Evolutionary conservation across 192 early-diverging fungal species (phyloP).

Genomic region (Piromyces finnis): DNA sequence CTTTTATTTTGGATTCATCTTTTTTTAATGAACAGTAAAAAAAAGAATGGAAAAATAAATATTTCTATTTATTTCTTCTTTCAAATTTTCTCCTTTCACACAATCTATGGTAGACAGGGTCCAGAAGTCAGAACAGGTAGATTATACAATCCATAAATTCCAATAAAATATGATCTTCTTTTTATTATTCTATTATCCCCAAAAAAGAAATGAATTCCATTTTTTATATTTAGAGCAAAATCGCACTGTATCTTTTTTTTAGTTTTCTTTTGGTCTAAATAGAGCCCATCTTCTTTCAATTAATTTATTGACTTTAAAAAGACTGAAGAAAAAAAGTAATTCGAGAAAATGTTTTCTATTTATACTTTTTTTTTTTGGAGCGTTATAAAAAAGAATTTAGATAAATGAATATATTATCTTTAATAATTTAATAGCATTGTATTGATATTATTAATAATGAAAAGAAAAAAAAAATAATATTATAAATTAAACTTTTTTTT

Average conservation of each 20-base stretch:
- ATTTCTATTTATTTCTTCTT: neutral
- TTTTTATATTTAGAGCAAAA: neutral
- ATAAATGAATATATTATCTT: too few species aligned
- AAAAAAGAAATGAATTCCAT: neutral
- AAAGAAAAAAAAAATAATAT: too few species aligned
- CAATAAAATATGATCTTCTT: neutral
- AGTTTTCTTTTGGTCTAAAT: neutral
- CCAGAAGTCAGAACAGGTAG: neutral
- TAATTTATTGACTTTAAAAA: neutral
- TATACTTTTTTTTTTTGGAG: neutral
- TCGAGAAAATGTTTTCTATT: neutral
- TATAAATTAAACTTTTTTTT: too few species aligned
- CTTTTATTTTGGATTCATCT: neutral
- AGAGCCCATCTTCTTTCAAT: neutral
- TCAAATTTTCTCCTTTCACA: too few species aligned
- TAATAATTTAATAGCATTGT: too few species aligned
- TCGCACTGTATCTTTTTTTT: neutral
- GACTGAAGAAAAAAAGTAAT: neutral
- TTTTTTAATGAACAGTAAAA: neutral
- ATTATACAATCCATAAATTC: neutral
- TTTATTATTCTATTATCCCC: neutral
- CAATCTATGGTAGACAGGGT: too few species aligned
- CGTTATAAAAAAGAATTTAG: too few species aligned
- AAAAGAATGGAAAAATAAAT: neutral
- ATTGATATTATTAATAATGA: too few species aligned